Evolutionary conservation across 495 filamentous ascomycete species (phyloP).

Genomic region (Hypoxylon rickii): DNA sequence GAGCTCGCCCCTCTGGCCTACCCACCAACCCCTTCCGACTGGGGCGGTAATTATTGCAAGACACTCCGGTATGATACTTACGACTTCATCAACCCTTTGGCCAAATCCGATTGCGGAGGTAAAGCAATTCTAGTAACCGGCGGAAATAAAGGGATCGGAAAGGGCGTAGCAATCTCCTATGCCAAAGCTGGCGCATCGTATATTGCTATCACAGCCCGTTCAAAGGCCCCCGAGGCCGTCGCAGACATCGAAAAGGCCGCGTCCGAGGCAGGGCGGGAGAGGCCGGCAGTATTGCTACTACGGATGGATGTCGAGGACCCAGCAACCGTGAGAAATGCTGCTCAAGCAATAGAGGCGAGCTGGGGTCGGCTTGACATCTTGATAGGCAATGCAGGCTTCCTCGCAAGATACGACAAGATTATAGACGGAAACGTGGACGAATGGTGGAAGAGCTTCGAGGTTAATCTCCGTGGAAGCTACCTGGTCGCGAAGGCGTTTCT

Average conservation of each 20-base stretch:
- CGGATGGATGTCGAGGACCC: slow-evolving; percentile 49
- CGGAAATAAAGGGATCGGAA: slow-evolving; percentile 53
- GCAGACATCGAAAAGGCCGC: slow-evolving; percentile 45
- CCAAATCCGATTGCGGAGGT: slow-evolving; percentile 35
- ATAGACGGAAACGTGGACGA: slow-evolving; percentile 46
- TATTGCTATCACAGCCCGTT: slow-evolving; percentile 44
- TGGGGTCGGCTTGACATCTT: slow-evolving; percentile 53
- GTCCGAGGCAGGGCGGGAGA: slow-evolving; percentile 33
- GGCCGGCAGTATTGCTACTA: slow-evolving; percentile 43
- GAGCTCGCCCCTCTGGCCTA: slow-evolving; percentile 10
- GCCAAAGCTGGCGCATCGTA: slow-evolving; percentile 45
- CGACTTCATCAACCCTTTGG: slow-evolving; percentile 42
- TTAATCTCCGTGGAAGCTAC: slow-evolving; percentile 48
- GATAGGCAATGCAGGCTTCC: slow-evolving; percentile 55
- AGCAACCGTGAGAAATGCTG: slow-evolving; percentile 39
- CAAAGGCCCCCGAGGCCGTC: slow-evolving; percentile 34
- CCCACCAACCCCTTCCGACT: slow-evolving; percentile 16
- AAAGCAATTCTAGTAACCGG: slow-evolving; percentile 52
- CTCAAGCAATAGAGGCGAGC: slow-evolving; percentile 12
- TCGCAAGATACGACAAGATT: slow-evolving; percentile 39
- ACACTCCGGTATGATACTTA: slow-evolving; percentile 48
- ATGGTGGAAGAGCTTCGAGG: slow-evolving; percentile 51
- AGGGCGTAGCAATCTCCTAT: slow-evolving; percentile 47
- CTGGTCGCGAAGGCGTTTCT: slow-evolving; percentile 42
- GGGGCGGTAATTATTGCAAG: slow-evolving; percentile 15